A percentile compares a stretch with the other conserved stretches of the same genome.
These are phyloP conservation scores for Candida anglica DNA, from an alignment of 805 yeast genomes.

Conservation along the genomic window DNA sequence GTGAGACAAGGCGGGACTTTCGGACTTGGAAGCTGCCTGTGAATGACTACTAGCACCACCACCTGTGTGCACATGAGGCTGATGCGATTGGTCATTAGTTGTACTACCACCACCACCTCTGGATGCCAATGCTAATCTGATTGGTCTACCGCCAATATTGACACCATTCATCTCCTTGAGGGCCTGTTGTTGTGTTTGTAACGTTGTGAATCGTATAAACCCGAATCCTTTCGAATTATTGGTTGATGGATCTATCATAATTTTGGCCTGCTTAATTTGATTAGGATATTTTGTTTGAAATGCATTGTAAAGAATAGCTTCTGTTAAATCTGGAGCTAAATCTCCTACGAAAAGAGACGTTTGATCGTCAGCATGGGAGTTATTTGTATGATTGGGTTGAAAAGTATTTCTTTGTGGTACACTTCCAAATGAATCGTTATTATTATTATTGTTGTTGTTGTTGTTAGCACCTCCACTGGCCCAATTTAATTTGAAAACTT, in stretches of 20 bases:
- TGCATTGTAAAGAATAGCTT: constrained; percentile 55
- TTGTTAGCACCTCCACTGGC: constrained; percentile 48
- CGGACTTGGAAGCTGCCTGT: constrained; percentile 1
- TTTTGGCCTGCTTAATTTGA: constrained; percentile 63
- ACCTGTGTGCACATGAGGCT: not conserved
- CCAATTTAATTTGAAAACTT: constrained; percentile 71
- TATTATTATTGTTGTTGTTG: constrained; percentile 9
- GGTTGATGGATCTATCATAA: constrained; percentile 71
- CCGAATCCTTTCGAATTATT: constrained; percentile 82
- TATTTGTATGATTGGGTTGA: not conserved
- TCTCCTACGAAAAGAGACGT: constrained; percentile 86
- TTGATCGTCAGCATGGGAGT: constrained; percentile 6
- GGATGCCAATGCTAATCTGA: constrained; percentile 58
- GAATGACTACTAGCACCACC: too few species aligned
- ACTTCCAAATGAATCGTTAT: not conserved
- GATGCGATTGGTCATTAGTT: constrained; percentile 5
- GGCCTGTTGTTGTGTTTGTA: constrained; percentile 68
- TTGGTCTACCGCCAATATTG: constrained; percentile 66
- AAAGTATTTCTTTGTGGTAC: constrained; percentile 11
- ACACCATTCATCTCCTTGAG: constrained; percentile 79
- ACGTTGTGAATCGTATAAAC: constrained; percentile 71
- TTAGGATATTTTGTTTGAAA: constrained; percentile 72
- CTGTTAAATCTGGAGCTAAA: constrained; percentile 69
- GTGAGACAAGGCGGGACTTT: constrained; percentile 4
- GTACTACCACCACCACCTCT: too few species aligned